phyloP scores from a whole-genome alignment of 2,329 filamentous ascomycete species.

The Talaromyces albobiverticillius region DNA sequence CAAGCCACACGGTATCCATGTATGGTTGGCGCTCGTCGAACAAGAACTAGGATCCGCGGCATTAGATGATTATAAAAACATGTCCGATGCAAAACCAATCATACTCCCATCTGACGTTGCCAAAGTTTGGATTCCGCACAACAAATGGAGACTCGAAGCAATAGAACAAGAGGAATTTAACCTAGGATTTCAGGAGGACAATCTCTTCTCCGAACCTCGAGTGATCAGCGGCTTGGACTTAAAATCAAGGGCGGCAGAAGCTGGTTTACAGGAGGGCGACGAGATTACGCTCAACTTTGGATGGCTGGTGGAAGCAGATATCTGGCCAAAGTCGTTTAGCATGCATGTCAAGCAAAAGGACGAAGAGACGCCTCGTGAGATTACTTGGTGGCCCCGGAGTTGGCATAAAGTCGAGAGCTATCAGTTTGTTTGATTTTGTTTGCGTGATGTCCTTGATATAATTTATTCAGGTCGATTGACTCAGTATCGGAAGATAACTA shows the following conservation, averaged over 20 bases:
- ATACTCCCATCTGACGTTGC: neutral
- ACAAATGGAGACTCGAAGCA: constrained; percentile 2
- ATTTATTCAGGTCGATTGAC: no score
- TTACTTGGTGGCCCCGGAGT: constrained; percentile 5
- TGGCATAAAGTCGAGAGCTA: constrained; percentile 2
- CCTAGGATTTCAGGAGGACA: constrained; percentile 1
- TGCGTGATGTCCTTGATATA: no score
- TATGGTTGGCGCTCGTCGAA: constrained; percentile 2
- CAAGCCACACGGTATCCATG: constrained; percentile 1
- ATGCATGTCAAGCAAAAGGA: neutral
- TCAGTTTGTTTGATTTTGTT: neutral
- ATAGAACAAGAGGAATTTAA: neutral
- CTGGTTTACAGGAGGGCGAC: constrained; percentile 1
- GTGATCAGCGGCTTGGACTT: neutral
- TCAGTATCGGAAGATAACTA: no score
- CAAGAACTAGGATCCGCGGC: neutral
- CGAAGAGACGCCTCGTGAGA: neutral
- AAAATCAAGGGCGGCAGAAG: constrained; percentile 1
- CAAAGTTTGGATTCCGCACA: neutral
- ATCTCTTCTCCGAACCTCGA: neutral
- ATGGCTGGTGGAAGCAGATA: constrained; percentile 1
- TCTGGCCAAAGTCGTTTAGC: neutral
- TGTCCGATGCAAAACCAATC: constrained; percentile 1
- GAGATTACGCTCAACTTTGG: neutral
- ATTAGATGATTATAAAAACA: constrained; percentile 1